Conservation (phyloP, 1,284 basidiomycete genomes). For the Cutaneotrichosporon spelunceum region DNA sequence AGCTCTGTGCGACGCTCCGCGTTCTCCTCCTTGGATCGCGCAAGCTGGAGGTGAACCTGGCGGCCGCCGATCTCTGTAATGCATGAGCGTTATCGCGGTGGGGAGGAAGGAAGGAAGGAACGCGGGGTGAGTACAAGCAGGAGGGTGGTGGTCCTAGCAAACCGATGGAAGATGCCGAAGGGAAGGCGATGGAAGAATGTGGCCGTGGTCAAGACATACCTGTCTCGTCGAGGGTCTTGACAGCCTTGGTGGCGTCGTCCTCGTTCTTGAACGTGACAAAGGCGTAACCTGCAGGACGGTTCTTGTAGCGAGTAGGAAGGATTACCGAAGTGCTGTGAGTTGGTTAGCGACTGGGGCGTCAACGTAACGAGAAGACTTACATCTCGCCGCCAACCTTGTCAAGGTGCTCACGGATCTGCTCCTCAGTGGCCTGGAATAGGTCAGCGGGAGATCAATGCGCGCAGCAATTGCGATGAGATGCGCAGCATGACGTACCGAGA, state of each 20-base stretch:
- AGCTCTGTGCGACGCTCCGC: slow-evolving; percentile 55
- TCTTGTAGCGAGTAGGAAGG: slow-evolving; percentile 41
- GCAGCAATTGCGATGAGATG: neutral
- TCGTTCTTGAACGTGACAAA: slow-evolving; percentile 77
- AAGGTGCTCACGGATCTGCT: slow-evolving; percentile 43
- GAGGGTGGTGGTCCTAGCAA: neutral
- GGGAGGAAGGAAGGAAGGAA: neutral
- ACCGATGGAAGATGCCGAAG: neutral
- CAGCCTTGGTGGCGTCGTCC: slow-evolving; percentile 79
- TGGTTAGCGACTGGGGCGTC: neutral
- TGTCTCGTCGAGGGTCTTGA: slow-evolving; percentile 72
- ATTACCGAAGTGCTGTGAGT: slow-evolving; percentile 34
- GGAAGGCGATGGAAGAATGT: neutral
- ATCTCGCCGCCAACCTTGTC: slow-evolving; percentile 40
- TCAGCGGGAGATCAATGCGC: neutral
- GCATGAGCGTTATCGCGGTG: neutral
- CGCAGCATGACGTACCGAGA: slow-evolving; percentile 26
- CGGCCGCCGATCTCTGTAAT: slow-evolving; percentile 71
- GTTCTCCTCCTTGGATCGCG: slow-evolving; percentile 82
- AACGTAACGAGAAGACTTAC: slow-evolving; percentile 31
- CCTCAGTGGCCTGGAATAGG: slow-evolving; percentile 41
- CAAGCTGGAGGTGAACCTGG: slow-evolving; percentile 79
- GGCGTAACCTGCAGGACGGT: slow-evolving; percentile 68
- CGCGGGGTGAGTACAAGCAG: neutral
- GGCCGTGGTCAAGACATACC: slow-evolving; percentile 2